Percentiles rank a stretch among this genome's conserved stretches.
Conservation (phyloP, 116 monocot genomes). For the Posidonia oceanica region DNA sequence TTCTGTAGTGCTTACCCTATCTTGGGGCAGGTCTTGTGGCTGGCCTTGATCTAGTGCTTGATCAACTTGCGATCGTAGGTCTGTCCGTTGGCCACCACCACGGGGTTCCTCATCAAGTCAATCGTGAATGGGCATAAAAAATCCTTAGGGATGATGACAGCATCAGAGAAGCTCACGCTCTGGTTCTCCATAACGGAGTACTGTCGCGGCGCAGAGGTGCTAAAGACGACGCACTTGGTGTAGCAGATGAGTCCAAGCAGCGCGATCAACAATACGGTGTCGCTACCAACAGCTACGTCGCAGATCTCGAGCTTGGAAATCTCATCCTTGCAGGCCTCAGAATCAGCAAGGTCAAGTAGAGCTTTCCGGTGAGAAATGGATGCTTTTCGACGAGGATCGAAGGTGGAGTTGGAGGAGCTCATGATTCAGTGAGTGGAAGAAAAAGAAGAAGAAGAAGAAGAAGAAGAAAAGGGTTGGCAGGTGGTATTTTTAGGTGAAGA, state of each 20-base stretch:
- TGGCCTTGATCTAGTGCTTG: too few relatives aligned
- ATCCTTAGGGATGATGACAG: constrained; percentile 32
- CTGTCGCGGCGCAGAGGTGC: constrained; percentile 38
- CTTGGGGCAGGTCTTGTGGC: too few relatives aligned
- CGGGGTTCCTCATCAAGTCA: constrained; percentile 78
- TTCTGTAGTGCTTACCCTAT: too few relatives aligned
- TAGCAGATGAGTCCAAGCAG: constrained; percentile 67
- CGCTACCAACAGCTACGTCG: constrained; percentile 21
- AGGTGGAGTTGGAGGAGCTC: too few relatives aligned
- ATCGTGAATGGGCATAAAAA: constrained; percentile 86
- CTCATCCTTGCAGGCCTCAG: constrained; percentile 37
- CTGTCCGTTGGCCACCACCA: constrained; percentile 86
- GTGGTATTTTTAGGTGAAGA: too few relatives aligned
- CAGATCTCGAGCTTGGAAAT: constrained; percentile 64
- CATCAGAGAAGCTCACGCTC: constrained; percentile 8
- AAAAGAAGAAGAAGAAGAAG: too few relatives aligned
- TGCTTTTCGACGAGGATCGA: too few relatives aligned
- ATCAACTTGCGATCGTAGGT: constrained; percentile 95
- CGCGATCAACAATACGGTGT: constrained; percentile 31
- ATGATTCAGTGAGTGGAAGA: too few relatives aligned
- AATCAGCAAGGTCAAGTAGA: constrained; percentile 20
- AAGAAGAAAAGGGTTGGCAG: too few relatives aligned
- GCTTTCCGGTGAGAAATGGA: too few relatives aligned
- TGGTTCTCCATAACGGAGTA: not conserved
- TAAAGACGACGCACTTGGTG: constrained; percentile 67